phyloP scores from a whole-genome alignment of 805 yeast species.

The Tetrapisispora nanseiensis region DNA sequence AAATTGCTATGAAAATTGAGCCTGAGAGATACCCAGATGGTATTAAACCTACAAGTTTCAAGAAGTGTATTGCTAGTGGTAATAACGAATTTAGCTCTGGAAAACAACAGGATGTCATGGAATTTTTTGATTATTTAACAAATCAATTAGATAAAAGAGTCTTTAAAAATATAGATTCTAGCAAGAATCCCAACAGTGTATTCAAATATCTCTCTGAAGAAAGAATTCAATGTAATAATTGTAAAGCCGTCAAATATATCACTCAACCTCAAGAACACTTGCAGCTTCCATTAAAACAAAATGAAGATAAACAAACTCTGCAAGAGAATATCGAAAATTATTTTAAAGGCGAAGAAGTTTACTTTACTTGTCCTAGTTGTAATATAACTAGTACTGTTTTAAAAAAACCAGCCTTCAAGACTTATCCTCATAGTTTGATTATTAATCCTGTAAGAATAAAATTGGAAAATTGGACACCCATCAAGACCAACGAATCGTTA shows the following conservation, averaged over 20 bases:
- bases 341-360: conserved; percentile 48
- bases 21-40: conserved; percentile 57
- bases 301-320: conserved; percentile 33
- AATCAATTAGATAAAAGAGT: conserved; percentile 49
- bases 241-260: conserved; percentile 51
- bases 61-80: conserved; percentile 61
- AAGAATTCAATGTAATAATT: conserved; percentile 44
- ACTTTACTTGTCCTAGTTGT: conserved; percentile 55
- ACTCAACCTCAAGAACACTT: conserved; percentile 52
- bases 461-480: conserved; percentile 83
- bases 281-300: conserved; percentile 41
- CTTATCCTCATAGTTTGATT: conserved; percentile 63
- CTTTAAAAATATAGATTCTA: conserved; percentile 16
- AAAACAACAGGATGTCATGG: conserved; percentile 93
- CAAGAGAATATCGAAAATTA: conserved; percentile 40
- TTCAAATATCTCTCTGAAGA: conserved; percentile 60
- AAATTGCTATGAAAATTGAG: conserved; percentile 56
- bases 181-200: conserved; percentile 38
- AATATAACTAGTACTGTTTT: conserved; percentile 20
- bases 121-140: conserved; percentile 62
- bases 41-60: conserved; percentile 66
- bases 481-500: conserved; percentile 69
- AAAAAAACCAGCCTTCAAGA: conserved; percentile 22
- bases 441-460: conserved; percentile 72
- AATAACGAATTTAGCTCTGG: conserved; percentile 79